Base-by-base conservation (phyloP, 2,329 filamentous ascomycete species). In the Ceratocystis huliohia region DNA sequence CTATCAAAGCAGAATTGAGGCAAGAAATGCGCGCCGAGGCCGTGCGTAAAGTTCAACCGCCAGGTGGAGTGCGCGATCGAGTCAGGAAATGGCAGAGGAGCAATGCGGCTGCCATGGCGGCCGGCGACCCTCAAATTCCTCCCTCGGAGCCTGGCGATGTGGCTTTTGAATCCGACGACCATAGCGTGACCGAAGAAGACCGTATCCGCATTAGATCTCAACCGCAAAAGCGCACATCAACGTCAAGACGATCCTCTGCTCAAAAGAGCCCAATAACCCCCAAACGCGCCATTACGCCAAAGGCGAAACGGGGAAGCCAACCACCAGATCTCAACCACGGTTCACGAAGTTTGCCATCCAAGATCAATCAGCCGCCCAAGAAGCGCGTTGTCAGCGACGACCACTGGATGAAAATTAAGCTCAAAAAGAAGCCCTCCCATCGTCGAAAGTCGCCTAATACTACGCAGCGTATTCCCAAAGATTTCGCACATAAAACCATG, bases 361-460 rank as follows among this genome's bases (percentile, higher is more conserved):
- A 64, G 69, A 73, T 53, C 72, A 74, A 84, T 64, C 75, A 80
- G 63, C 84, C 89, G 59, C 93, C 93, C 17, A 91, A 90, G 77
- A 96, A 96, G 80, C 85, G 92, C 69, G 90, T 97, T 65, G 85
- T 96, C 69, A 96, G 92, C 74, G 93, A 97, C 76, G 88, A 89
- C 65, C 89, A 96, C 76, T 97, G 93, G 89, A 84, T 84, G 76
- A 86, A 85, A 68, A 75, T 76, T 74, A 82, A 81, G 69, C 81
- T 79, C 68, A 81, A 80, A 68, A 80, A 78, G 67, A 80, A 74
- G 66, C 75, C 80, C 7, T 74, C 69, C 17, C 61, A 67, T 45
- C 66, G 66, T 3, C 73, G 73, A 57, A 74, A 74, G 63, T 66
- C 71, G 4, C 68, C 70, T 3, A 68, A 64, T 15, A 61, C 66